These are phyloP conservation scores for Xylariaceae sp. DNA, from an alignment of 2,329 filamentous ascomycete genomes.

Conservation along the genomic window DNA sequence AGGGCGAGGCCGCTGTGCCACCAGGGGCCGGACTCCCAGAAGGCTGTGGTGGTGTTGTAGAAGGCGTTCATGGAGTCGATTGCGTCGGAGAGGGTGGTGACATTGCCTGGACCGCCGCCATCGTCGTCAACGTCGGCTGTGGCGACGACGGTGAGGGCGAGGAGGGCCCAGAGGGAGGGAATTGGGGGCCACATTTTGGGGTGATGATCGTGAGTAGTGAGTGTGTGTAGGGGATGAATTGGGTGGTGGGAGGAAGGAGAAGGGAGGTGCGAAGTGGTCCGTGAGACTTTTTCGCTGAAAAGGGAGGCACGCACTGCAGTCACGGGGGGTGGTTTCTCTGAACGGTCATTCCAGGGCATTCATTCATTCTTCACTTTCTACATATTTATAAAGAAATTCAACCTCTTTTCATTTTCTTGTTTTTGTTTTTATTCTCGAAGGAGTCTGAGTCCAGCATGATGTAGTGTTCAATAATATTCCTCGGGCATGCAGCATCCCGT, in stretches of 20 bases:
- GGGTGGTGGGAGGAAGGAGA: too few relatives aligned
- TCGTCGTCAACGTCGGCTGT: not conserved
- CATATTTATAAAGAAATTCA: not conserved
- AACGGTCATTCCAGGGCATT: too few relatives aligned
- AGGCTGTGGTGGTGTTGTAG: constrained; percentile 33
- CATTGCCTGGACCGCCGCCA: constrained; percentile 10
- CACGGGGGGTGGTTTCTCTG: too few relatives aligned
- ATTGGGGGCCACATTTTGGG: too few relatives aligned
- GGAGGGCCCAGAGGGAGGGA: too few relatives aligned
- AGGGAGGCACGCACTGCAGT: too few relatives aligned
- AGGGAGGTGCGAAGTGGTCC: too few relatives aligned
- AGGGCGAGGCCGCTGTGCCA: constrained; percentile 38
- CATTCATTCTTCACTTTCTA: too few relatives aligned
- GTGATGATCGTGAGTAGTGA: too few relatives aligned
- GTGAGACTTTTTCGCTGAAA: too few relatives aligned
- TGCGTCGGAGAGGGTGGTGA: constrained; percentile 6
- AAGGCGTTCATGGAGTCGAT: constrained; percentile 35
- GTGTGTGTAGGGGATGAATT: too few relatives aligned
- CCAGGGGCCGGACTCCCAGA: constrained; percentile 36
- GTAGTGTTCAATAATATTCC: not conserved
- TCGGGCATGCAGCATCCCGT: not conserved
- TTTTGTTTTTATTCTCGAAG: not conserved
- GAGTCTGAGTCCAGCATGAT: not conserved
- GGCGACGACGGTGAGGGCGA: too few relatives aligned
- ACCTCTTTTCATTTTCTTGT: not conserved